These are phyloP conservation scores for Coprinellus aureogranulatus DNA, from an alignment of 768 basidiomycete genomes.

Conservation along the genomic window DNA sequence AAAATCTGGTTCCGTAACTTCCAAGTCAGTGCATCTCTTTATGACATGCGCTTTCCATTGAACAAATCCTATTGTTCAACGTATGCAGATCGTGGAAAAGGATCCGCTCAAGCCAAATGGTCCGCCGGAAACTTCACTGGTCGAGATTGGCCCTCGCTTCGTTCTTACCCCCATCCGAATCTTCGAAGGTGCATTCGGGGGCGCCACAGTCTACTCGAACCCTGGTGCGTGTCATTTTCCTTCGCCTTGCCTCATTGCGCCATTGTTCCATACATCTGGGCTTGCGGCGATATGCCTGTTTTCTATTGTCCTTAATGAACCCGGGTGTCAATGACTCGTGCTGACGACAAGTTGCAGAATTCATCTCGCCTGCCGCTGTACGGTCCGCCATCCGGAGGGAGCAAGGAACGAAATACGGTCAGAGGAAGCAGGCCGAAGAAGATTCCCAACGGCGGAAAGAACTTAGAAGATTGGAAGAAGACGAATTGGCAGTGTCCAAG, in stretches of 20 bases:
- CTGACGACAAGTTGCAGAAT: conserved; percentile 55
- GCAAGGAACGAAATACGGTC: conserved; percentile 78
- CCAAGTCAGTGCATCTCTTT: conserved; percentile 57
- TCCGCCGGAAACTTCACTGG: conserved; percentile 80
- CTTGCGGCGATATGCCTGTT: background rate
- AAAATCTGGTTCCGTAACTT: conserved; percentile 99
- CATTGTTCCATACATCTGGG: conserved; percentile 15
- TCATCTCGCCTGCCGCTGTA: conserved; percentile 82
- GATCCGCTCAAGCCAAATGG: conserved; percentile 86
- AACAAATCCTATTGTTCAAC: conserved; percentile 13
- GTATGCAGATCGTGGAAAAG: conserved; percentile 82
- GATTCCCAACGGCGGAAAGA: conserved; percentile 66
- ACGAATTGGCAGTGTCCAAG: conserved; percentile 79
- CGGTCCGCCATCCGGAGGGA: conserved; percentile 67
- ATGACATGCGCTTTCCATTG: background rate
- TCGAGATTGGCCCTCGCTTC: conserved; percentile 97
- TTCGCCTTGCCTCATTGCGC: conserved; percentile 1
- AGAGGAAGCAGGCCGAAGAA: conserved; percentile 74
- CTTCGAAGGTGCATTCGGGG: conserved; percentile 96
- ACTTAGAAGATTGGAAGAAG: conserved; percentile 62
- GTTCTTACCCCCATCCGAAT: conserved; percentile 96
- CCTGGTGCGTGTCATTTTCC: conserved; percentile 57
- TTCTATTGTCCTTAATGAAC: conserved; percentile 5
- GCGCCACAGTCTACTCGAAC: conserved; percentile 94
- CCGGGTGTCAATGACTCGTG: background rate